Evolutionary conservation across 148 eudicot species (phyloP).

Genomic region (Vaccinium macrocarpon): DNA sequence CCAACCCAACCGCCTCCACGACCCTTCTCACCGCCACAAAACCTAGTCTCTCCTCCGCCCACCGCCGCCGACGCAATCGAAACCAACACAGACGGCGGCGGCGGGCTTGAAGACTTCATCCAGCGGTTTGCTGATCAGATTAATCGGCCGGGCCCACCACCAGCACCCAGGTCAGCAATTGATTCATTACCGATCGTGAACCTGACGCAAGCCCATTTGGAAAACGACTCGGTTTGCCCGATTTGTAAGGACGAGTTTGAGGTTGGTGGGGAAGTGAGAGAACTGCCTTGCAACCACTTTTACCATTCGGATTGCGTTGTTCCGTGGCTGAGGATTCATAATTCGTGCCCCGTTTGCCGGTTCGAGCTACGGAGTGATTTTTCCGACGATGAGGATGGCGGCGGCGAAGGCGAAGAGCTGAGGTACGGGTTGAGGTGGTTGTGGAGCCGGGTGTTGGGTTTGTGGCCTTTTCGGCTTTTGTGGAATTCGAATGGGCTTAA

Average conservation of each 20-base stretch:
- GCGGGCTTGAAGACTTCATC: constrained; percentile 16
- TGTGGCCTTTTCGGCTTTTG: constrained; percentile 53
- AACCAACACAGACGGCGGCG: neutral
- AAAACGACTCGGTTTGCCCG: constrained; percentile 42
- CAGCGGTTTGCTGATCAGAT: constrained; percentile 18
- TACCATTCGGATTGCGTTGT: constrained; percentile 62
- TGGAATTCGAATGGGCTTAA: constrained; percentile 30
- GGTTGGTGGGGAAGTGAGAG: constrained; percentile 37
- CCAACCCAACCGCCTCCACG: constrained; percentile 19
- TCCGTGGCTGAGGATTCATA: constrained; percentile 65
- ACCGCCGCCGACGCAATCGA: neutral
- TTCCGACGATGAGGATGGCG: neutral
- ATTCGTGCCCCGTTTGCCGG: constrained; percentile 79
- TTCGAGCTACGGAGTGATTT: constrained; percentile 32
- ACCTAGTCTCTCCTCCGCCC: neutral
- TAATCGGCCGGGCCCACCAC: constrained; percentile 32
- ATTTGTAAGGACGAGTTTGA: constrained; percentile 70
- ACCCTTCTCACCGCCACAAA: constrained; percentile 16
- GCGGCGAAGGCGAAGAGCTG: constrained; percentile 27
- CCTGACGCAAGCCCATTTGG: constrained; percentile 25
- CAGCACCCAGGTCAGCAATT: constrained; percentile 28
- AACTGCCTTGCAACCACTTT: constrained; percentile 56
- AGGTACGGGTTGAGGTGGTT: constrained; percentile 25
- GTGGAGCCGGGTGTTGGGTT: constrained; percentile 40
- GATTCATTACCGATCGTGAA: constrained; percentile 20